Base-by-base conservation (phyloP, 768 basidiomycete species). In the Trametes sanguinea region DNA sequence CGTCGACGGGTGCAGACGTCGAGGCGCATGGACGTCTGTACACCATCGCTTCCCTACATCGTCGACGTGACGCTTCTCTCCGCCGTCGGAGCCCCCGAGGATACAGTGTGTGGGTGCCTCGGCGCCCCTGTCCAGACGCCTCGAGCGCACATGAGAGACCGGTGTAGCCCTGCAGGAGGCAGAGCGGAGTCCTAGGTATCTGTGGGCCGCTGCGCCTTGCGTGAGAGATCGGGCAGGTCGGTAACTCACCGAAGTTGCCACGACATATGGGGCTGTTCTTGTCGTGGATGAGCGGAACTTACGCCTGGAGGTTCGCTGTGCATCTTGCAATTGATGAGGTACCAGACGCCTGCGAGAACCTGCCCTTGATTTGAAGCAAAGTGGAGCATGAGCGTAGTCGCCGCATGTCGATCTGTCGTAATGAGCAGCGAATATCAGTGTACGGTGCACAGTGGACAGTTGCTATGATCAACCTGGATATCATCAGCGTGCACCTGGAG, bases 401-500 rank as follows among this genome's bases (percentile, higher is more conserved):
- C 13, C 39, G 8, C 39, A 22, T 29, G 27, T 55, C 16, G 27
- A 56, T 56, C 55, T 56, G 55, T 56, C 55, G 48, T 29, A 11
- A 27, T 47, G 22, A 22, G 22, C 22, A 22, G 22, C 22, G 22
- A 22, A 22, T 22, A 22, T 22, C 22, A 22, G 22, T 22, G 22
- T 22, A 17, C 52, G 17, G 2, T n/a, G n/a, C 29, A 37, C 9
- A 39, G 14, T 47, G 27, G 45, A 37, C 45, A 48, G 55, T 56
- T 56, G 55, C 55, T 47, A 47, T 16, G 44, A n/a, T 5, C 3
- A 3, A 17, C 32, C 16, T 6, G 17, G 46, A 29, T 17, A 22
- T 17, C 45, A 22, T 47, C 46, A 22, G 11, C 10, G 46, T 47
- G 30, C 48, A 48, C 42, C 13, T 54, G 53, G 53, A 43, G 7